Conservation (phyloP, 1,139 yeast species). For the Pichiaceae sp. region DNA sequence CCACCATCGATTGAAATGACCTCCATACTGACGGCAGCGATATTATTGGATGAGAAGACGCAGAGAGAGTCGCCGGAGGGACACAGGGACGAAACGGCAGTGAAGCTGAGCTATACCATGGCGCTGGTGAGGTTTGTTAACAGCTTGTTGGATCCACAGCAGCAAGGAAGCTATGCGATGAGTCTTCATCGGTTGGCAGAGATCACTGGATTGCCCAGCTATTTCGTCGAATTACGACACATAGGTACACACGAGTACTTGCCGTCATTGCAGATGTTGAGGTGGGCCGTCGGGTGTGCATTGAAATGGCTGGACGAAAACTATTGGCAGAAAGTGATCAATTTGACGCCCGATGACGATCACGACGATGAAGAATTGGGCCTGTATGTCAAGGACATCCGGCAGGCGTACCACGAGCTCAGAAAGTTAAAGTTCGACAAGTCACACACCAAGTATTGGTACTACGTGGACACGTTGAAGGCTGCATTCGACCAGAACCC, state of each 20-base stretch:
- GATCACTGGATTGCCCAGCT: slow-evolving; percentile 60
- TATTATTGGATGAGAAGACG: slow-evolving; percentile 34
- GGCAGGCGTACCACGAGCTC: slow-evolving; percentile 4
- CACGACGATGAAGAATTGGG: slow-evolving; percentile 18
- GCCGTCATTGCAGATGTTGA: slow-evolving; percentile 62
- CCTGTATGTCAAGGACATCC: slow-evolving; percentile 3
- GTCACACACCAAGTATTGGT: slow-evolving; percentile 29
- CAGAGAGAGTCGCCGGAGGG: slow-evolving; percentile 14
- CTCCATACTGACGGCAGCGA: slow-evolving; percentile 47
- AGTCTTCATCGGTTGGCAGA: slow-evolving; percentile 73
- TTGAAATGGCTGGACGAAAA: slow-evolving; percentile 65
- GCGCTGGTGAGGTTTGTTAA: slow-evolving; percentile 82
- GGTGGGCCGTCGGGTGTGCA: slow-evolving; percentile 52
- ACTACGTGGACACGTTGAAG: slow-evolving; percentile 21
- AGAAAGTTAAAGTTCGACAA: slow-evolving; percentile 9
- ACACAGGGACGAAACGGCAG: slow-evolving; percentile 13
- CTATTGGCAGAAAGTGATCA: slow-evolving; percentile 55
- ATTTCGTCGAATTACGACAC: slow-evolving; percentile 87
- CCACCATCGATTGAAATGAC: slow-evolving; percentile 81
- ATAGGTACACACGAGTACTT: slow-evolving; percentile 84
- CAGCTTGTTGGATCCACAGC: slow-evolving; percentile 83
- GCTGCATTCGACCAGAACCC: slow-evolving; percentile 2
- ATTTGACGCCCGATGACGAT: slow-evolving; percentile 4
- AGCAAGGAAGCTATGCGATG: slow-evolving; percentile 69
- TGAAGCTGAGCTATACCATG: slow-evolving; percentile 59